Evolutionary conservation across 192 early-diverging fungal species (phyloP).

Genomic region (Globomyces pollinis-pini): DNA sequence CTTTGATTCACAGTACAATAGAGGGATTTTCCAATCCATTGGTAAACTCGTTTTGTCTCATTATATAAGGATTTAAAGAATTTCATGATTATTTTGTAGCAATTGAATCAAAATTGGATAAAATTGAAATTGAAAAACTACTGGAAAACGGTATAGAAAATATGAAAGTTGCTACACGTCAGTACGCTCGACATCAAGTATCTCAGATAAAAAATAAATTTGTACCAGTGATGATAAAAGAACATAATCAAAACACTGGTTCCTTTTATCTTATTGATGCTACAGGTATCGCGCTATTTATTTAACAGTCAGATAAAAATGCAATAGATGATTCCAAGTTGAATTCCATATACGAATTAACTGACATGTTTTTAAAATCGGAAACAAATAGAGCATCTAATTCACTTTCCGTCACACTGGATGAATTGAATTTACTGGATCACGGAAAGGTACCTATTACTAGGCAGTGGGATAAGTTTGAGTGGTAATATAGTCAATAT

Average conservation of each 20-base stretch:
- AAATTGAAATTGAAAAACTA: constrained; percentile 34
- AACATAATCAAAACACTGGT: neutral
- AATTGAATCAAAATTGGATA: constrained; percentile 6
- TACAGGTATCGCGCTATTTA: too few relatives aligned
- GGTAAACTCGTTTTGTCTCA: too few relatives aligned
- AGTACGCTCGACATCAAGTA: constrained; percentile 77
- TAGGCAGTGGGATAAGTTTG: too few relatives aligned
- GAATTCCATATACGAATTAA: neutral
- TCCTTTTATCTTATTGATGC: neutral
- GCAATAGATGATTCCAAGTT: too few relatives aligned
- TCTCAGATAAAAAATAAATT: constrained; percentile 78
- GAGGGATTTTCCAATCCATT: constrained; percentile 70
- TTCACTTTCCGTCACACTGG: neutral
- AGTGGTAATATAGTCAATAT: too few relatives aligned
- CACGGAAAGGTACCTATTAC: too few relatives aligned
- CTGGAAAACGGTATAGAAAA: constrained; percentile 64
- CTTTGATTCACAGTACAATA: too few relatives aligned
- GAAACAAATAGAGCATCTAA: neutral
- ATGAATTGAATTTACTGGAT: neutral
- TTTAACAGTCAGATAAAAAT: too few relatives aligned
- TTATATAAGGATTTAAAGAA: constrained; percentile 90
- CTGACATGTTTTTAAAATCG: neutral
- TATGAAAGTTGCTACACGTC: constrained; percentile 82
- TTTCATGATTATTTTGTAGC: constrained; percentile 69
- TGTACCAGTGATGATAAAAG: neutral